These are phyloP conservation scores for Dactylorhiza incarnata DNA, from an alignment of 106 monocot species.

Conservation along the genomic window DNA sequence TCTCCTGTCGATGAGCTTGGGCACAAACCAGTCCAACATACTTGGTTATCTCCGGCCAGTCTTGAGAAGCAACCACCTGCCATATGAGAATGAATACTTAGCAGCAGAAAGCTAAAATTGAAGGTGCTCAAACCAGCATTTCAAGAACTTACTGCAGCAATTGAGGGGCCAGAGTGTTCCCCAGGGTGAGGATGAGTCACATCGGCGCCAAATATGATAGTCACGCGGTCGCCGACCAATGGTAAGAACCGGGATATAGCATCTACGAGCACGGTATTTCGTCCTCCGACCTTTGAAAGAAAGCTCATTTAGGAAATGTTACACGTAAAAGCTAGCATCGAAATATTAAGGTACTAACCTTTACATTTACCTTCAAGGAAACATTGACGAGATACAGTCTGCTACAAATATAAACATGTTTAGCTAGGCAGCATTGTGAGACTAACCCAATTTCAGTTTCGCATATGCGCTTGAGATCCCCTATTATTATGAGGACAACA, in stretches of 20 bases:
- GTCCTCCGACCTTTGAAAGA: slow-evolving; percentile 39
- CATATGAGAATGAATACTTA: too few relatives aligned
- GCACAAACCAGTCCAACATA: slow-evolving; percentile 34
- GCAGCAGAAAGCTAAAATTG: too few relatives aligned
- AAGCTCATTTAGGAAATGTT: not conserved
- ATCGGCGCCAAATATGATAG: slow-evolving; percentile 72
- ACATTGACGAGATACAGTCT: slow-evolving; percentile 64
- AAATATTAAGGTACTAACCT: slow-evolving; percentile 18
- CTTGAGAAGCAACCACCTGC: slow-evolving; percentile 50
- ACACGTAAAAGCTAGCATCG: not conserved
- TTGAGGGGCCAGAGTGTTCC: slow-evolving; percentile 48
- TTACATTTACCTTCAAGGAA: slow-evolving; percentile 71
- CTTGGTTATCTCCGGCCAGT: slow-evolving; percentile 7
- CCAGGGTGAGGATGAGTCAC: slow-evolving; percentile 57
- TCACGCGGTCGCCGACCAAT: slow-evolving; percentile 24
- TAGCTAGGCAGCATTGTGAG: slow-evolving; percentile 66
- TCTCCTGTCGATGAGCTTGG: slow-evolving; percentile 22
- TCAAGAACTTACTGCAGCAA: slow-evolving; percentile 23
- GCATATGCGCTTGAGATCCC: slow-evolving; percentile 63
- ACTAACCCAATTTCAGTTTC: slow-evolving; percentile 72
- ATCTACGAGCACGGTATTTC: slow-evolving; percentile 46
- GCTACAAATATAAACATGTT: slow-evolving; percentile 41
- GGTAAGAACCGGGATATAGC: slow-evolving; percentile 32
- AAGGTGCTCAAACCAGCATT: too few relatives aligned
- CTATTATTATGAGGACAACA: slow-evolving; percentile 10